Percentiles rank a stretch among this genome's conserved stretches.
Evolutionary conservation across 2,329 filamentous ascomycete genomes (phyloP).

Genomic region (Cylindrodendrum hubeiense): DNA sequence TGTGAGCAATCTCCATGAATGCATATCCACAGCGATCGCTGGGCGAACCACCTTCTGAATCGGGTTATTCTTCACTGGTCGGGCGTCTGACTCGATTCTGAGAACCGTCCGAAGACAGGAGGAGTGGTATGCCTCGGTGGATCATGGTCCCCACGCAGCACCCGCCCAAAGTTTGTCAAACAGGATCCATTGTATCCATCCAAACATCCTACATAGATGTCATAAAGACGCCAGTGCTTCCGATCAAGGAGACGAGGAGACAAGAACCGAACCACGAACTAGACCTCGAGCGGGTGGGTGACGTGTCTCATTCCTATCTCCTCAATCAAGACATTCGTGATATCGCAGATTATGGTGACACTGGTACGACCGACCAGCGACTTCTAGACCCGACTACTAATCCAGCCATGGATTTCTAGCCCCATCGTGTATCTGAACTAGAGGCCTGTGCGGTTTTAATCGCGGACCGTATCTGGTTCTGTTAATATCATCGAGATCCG

Average conservation of each 20-base stretch:
- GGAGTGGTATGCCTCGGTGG: slow-evolving; percentile 25
- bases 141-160: slow-evolving; percentile 6
- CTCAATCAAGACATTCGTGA: neutral
- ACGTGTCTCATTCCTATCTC: slow-evolving; percentile 5
- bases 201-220: neutral
- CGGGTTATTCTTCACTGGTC: neutral
- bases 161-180: neutral
- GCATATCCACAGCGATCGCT: slow-evolving; percentile 4
- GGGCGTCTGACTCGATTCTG: slow-evolving; percentile 12
- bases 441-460: neutral
- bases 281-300: neutral
- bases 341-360: neutral
- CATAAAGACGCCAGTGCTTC: neutral
- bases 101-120: slow-evolving; percentile 16
- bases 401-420: neutral
- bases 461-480: neutral
- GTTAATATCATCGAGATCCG: slow-evolving; percentile 20
- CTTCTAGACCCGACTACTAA: neutral
- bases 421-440: neutral
- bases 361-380: neutral
- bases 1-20: neutral
- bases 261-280: neutral
- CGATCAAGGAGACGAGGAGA: neutral
- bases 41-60: slow-evolving; percentile 5
- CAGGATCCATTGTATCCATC: neutral